A percentile compares a stretch with the other conserved stretches of the same genome.
These are phyloP conservation scores for Prunus salicina DNA, from an alignment of 306 rosid species.

Conservation along the genomic window DNA sequence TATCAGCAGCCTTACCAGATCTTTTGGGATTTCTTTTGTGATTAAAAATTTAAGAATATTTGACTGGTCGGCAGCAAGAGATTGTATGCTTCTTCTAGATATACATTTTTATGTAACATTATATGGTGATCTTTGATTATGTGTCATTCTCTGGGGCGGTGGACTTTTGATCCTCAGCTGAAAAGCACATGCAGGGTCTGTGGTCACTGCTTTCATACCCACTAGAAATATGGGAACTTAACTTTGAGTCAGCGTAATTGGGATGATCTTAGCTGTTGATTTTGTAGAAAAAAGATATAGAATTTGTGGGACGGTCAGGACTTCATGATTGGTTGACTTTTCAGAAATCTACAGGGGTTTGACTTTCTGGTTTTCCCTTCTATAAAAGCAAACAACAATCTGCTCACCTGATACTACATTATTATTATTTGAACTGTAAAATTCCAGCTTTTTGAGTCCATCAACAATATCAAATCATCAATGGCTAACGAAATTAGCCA, in stretches of 20 bases:
- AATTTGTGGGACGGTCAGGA: conserved; percentile 15
- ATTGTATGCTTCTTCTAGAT: conserved; percentile 7
- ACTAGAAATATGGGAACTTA: background rate
- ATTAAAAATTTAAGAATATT: conserved; percentile 25
- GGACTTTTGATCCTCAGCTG: conserved; percentile 5
- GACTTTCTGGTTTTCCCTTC: conserved; percentile 11
- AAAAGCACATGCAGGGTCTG: conserved; percentile 18
- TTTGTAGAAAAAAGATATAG: background rate
- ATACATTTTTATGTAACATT: background rate
- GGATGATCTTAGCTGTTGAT: conserved; percentile 13
- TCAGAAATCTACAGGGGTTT: conserved; percentile 10
- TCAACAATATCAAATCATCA: conserved; percentile 16
- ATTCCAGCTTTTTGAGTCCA: background rate
- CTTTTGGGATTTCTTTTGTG: conserved; percentile 46
- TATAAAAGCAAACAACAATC: conserved; percentile 16
- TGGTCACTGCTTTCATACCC: background rate
- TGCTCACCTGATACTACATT: conserved; percentile 13
- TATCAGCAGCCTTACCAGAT: conserved; percentile 40
- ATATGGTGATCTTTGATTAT: conserved; percentile 12
- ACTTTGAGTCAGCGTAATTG: conserved; percentile 11
- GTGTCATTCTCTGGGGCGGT: conserved; percentile 31
- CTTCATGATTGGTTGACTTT: conserved; percentile 35
- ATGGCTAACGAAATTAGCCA: conserved; percentile 27
- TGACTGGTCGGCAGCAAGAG: conserved; percentile 20
- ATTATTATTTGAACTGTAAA: background rate